Conservation (phyloP, 371 early-diverging fungal species). For the Actinomucor elegans region DNA sequence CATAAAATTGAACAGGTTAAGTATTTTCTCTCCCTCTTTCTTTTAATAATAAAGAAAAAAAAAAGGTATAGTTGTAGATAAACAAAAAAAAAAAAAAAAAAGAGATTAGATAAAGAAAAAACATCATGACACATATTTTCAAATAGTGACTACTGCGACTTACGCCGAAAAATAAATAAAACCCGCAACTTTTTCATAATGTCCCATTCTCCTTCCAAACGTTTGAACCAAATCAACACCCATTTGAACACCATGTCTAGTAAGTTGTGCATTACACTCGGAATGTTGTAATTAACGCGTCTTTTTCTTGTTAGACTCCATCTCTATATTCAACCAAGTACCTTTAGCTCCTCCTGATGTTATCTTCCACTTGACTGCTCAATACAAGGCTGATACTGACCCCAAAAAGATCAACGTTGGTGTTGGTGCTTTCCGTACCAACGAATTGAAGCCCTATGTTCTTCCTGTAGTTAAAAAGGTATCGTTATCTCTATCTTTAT, state of each 20-base stretch:
- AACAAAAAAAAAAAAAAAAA: constrained; percentile 3
- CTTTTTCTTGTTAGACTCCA: neutral
- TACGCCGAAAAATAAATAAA: constrained; percentile 8
- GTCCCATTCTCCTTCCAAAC: constrained; percentile 21
- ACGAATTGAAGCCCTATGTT: constrained; percentile 92
- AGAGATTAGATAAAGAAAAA: neutral
- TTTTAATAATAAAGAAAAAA: neutral
- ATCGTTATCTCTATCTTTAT: neutral
- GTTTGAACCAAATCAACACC: constrained; percentile 18
- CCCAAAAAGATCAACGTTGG: constrained; percentile 91
- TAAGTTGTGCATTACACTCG: neutral
- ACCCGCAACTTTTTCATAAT: constrained; percentile 16
- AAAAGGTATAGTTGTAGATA: neutral
- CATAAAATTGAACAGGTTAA: no score
- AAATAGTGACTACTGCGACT: constrained; percentile 1
- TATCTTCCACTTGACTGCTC: constrained; percentile 85
- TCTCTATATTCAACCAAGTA: constrained; percentile 63
- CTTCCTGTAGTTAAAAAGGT: constrained; percentile 93
- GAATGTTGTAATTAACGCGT: neutral
- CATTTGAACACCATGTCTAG: constrained; percentile 21
- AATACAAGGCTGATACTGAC: constrained; percentile 79
- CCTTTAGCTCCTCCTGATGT: constrained; percentile 86
- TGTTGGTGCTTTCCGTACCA: constrained; percentile 95
- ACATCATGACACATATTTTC: neutral
- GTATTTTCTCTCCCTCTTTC: neutral